Conservation (phyloP, 306 rosid species). For the Lithocarpus polystachyus region DNA sequence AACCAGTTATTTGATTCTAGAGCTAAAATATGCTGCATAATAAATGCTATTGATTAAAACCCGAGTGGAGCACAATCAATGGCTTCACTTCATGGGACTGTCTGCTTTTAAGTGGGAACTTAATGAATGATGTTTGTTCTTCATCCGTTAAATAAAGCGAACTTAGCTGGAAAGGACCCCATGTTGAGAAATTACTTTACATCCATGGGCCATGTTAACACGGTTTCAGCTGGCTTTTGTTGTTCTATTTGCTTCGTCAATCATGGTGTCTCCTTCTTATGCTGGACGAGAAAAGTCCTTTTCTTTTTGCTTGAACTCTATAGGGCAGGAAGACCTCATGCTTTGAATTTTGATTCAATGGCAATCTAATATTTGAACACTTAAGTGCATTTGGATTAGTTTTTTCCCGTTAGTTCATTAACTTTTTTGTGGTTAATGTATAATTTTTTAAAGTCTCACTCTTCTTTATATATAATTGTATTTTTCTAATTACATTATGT, state of each 20-base stretch:
- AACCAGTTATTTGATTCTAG: neutral
- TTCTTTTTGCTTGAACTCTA: neutral
- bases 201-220: neutral
- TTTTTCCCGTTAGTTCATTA: too few relatives aligned
- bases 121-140: neutral
- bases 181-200: neutral
- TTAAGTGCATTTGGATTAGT: too few relatives aligned
- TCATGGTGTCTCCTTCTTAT: neutral
- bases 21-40: neutral
- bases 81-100: neutral
- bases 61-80: neutral
- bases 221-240: neutral
- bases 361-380: too few relatives aligned
- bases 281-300: neutral
- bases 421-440: too few relatives aligned
- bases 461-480: too few relatives aligned
- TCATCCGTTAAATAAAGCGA: conserved; percentile 28
- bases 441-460: too few relatives aligned
- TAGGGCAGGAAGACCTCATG: neutral
- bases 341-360: neutral
- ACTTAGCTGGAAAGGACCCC: conserved; percentile 33
- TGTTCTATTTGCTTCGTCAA: neutral
- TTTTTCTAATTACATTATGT: too few relatives aligned
- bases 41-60: neutral
- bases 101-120: conserved; percentile 5